phyloP scores from a whole-genome alignment of 75 land plant genomes.

The Adiantum capillusveneris region DNA sequence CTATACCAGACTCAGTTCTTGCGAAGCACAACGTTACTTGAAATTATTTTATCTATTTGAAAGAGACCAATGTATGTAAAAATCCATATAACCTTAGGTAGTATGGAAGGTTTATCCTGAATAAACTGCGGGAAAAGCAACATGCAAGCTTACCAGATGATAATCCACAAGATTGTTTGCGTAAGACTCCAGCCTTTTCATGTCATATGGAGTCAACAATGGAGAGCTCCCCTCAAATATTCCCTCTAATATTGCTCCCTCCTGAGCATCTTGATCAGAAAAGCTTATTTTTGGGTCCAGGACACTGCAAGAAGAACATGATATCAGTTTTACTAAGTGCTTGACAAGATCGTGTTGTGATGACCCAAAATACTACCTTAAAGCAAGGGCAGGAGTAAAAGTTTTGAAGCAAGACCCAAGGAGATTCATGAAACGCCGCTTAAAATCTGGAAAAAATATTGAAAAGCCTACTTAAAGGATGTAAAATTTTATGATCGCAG shows the following conservation, averaged over 20 bases:
- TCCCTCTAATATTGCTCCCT: constrained; percentile 32
- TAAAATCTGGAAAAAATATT: constrained; percentile 51
- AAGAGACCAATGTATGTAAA: too few species aligned
- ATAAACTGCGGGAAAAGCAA: too few species aligned
- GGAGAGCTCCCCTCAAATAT: constrained; percentile 26
- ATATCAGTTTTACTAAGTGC: neutral
- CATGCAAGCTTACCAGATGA: constrained; percentile 51
- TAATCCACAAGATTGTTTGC: constrained; percentile 59
- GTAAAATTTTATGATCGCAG: neutral
- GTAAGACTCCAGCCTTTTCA: constrained; percentile 80
- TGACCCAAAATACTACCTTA: constrained; percentile 47
- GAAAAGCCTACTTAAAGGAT: neutral
- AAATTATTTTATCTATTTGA: too few species aligned
- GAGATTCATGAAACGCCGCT: constrained; percentile 51
- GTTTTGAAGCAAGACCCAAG: constrained; percentile 40
- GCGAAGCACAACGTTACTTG: too few species aligned
- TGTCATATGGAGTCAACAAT: constrained; percentile 54
- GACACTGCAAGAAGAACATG: constrained; percentile 34
- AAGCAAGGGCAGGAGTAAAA: constrained; percentile 73
- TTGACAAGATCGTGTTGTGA: neutral
- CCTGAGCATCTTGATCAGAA: constrained; percentile 39
- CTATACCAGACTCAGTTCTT: too few species aligned
- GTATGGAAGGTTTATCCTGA: too few species aligned
- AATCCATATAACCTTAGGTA: too few species aligned
- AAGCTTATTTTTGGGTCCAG: constrained; percentile 72